Evolutionary conservation across 1,284 basidiomycete species (phyloP), one percentile per base, ranked within the genome.

Genomic region (Ganoderma lucidum): DNA sequence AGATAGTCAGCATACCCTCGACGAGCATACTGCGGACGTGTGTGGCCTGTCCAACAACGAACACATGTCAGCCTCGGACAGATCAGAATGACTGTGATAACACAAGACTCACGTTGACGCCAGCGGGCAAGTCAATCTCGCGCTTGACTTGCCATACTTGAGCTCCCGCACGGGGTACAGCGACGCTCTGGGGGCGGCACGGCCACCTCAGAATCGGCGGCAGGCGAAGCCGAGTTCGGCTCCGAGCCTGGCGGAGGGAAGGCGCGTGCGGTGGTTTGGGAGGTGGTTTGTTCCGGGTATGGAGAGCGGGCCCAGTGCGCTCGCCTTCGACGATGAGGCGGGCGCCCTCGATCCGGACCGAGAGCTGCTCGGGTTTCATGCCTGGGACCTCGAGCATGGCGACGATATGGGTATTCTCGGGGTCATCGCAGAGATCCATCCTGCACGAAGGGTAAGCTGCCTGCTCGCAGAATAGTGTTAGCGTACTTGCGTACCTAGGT

Each of bases 341-440:
- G 6, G 81, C 82, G 6, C 83, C 80, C 55, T 81, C 80, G 35
- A 89, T 78, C 41, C 82, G 78, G 1, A 90, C 78, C 1, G 79
- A 77, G 3, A 90, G 78, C 42, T 88, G 84, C 10, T 82, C 77
- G n/a, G 80, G 83, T 67, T 83, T 83, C 63, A 90, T 81, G 8
- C 88, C 88, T 28, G 89, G 88, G 6, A 90, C 76, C 74, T 90
- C 89, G 69, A 90, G 84, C 2, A 83, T 80, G 8, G 86, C 87
- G 6, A 81, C 78, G 19, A 87, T 75, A 51, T 76, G 80, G 6
- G 81, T 73, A 4, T 81, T 81, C 3, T 77, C 75, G 8, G 85
- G 83, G 63, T 87, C 82, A 65, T 89, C 85, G 58, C 82, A 81
- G 23, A 89, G 72, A 72, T 88, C 87, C 82, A 88, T 85, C 66